Percentiles rank a stretch among this genome's conserved stretches.
Conservation (phyloP, 2,329 filamentous ascomycete species). For the Proliferodiscus dingleyae region DNA sequence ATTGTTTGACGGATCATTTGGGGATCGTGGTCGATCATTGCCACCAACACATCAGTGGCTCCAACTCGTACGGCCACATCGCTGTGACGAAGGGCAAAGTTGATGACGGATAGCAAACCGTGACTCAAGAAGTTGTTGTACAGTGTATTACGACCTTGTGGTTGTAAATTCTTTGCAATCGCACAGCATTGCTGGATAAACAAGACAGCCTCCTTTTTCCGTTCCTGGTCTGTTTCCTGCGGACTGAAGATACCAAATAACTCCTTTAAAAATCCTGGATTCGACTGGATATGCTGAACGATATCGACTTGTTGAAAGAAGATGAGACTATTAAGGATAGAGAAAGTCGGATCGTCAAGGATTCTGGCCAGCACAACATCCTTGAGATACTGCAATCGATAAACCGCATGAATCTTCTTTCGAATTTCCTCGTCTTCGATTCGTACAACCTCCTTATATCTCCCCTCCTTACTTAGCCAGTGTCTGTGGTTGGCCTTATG, state of each 20-base stretch:
- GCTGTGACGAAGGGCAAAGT: constrained; percentile 80
- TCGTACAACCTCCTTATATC: constrained; percentile 92
- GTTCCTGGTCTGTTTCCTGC: constrained; percentile 57
- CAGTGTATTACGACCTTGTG: constrained; percentile 70
- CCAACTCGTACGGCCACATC: constrained; percentile 85
- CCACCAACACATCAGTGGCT: constrained; percentile 87
- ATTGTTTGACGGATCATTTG: constrained; percentile 91
- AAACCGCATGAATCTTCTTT: constrained; percentile 93
- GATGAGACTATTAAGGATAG: constrained; percentile 93
- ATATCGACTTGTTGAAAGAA: constrained; percentile 99
- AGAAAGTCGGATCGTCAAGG: constrained; percentile 95
- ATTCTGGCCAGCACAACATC: constrained; percentile 97
- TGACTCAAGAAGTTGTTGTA: constrained; percentile 88
- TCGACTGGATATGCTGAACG: constrained; percentile 86
- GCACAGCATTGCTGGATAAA: constrained; percentile 96
- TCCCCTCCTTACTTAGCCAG: constrained; percentile 81
- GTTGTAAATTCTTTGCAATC: constrained; percentile 91
- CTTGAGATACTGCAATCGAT: constrained; percentile 92
- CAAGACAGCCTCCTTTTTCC: constrained; percentile 88
- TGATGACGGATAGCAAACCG: constrained; percentile 84
- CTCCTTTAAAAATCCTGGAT: constrained; percentile 72
- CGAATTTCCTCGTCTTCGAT: constrained; percentile 79
- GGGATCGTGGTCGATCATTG: constrained; percentile 92
- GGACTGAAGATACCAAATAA: constrained; percentile 80
- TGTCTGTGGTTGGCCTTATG: constrained; percentile 97